These are phyloP conservation scores for Colletotrichum paranaense DNA, from an alignment of 2,329 filamentous ascomycete species.

Conservation along the genomic window DNA sequence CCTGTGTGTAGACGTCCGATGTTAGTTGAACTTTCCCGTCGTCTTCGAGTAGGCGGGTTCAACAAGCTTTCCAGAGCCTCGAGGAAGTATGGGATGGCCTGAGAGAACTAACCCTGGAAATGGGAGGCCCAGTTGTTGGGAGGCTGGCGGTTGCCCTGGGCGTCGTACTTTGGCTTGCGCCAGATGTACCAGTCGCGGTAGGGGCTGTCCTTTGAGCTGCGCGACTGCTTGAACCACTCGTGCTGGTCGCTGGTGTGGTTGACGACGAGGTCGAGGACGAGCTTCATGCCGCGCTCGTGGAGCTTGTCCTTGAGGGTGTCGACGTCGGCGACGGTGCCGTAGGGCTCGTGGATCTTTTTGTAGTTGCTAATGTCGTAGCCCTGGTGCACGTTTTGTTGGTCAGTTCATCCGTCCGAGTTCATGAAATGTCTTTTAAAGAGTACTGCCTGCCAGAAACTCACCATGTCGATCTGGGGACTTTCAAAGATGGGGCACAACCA, in stretches of 20 bases:
- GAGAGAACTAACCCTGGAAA: constrained; percentile 47
- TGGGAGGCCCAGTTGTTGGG: constrained; percentile 68
- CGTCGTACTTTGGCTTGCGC: constrained; percentile 67
- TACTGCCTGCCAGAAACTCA: constrained; percentile 34
- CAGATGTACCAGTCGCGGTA: constrained; percentile 75
- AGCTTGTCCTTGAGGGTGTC: constrained; percentile 70
- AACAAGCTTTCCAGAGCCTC: no score
- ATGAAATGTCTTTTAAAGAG: not conserved
- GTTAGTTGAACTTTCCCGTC: not conserved
- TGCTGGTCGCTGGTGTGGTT: constrained; percentile 75
- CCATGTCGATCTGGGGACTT: constrained; percentile 73
- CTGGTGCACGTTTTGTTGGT: constrained; percentile 43
- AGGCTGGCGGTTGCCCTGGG: constrained; percentile 66
- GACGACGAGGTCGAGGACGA: constrained; percentile 79
- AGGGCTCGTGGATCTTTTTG: constrained; percentile 71
- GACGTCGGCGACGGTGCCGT: constrained; percentile 76
- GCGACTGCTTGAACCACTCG: constrained; percentile 67
- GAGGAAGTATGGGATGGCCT: no score
- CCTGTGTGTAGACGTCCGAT: constrained; percentile 41
- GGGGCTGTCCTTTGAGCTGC: constrained; percentile 62
- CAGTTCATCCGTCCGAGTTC: not conserved
- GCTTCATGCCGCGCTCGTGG: constrained; percentile 73
- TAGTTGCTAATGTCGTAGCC: constrained; percentile 80
- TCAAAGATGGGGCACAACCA: constrained; percentile 63
- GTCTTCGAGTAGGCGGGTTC: no score